Evolutionary conservation across 2,329 filamentous ascomycete species (phyloP).

Genomic region (Diplodia scrobiculata): DNA sequence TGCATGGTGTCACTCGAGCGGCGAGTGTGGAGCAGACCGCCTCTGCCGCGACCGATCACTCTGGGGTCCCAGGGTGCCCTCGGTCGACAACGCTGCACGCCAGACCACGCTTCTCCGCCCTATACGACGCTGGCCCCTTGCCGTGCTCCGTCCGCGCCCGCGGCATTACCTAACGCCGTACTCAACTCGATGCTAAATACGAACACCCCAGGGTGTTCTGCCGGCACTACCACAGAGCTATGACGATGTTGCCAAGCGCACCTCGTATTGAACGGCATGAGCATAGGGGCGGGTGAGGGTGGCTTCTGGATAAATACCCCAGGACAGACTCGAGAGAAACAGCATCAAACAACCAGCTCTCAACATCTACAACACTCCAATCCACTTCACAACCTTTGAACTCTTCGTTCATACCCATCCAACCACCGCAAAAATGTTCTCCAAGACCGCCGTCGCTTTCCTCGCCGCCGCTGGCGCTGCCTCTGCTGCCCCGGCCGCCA

Average conservation of each 20-base stretch:
- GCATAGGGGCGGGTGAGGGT: neutral
- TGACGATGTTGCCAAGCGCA: conserved; percentile 16
- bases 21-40: conserved; percentile 21
- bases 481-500: conserved; percentile 39
- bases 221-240: conserved; percentile 4
- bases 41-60: neutral
- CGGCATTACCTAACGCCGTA: conserved; percentile 10
- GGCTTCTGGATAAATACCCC: neutral
- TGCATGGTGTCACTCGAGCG: conserved; percentile 11
- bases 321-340: neutral
- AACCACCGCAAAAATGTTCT: conserved; percentile 38
- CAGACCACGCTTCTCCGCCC: neutral
- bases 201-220: neutral
- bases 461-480: conserved; percentile 40
- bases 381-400: conserved; percentile 11
- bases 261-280: conserved; percentile 3
- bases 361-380: neutral
- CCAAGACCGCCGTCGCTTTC: conserved; percentile 32
- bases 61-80: conserved; percentile 4
- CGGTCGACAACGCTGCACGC: neutral
- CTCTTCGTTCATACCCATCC: conserved; percentile 18
- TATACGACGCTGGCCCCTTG: neutral
- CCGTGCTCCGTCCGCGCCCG: conserved; percentile 3
- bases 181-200: conserved; percentile 5
- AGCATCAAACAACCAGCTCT: conserved; percentile 24